Conservation (phyloP, 31 red algal species). For the Bonnemaisonia californica region DNA sequence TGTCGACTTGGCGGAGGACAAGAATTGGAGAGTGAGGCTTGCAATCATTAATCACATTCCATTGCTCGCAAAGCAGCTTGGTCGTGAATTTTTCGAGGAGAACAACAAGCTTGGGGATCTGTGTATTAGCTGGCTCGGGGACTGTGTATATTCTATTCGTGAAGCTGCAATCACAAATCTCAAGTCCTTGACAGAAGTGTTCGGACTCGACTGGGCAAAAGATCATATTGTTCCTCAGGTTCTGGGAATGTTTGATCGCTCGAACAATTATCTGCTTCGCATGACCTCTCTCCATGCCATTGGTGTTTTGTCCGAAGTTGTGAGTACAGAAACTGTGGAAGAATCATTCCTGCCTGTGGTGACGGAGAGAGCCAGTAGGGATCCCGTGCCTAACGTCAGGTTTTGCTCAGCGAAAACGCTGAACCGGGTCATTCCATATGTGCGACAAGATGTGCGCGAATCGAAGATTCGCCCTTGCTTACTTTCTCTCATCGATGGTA, state of each 20-base stretch:
- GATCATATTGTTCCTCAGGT: slow-evolving; percentile 83
- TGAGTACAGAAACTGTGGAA: slow-evolving; percentile 69
- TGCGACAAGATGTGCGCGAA: slow-evolving; percentile 65
- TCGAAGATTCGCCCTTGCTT: slow-evolving; percentile 71
- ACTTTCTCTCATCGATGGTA: slow-evolving; percentile 32
- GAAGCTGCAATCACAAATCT: slow-evolving; percentile 91
- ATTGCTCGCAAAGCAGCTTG: slow-evolving; percentile 86
- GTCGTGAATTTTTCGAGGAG: slow-evolving; percentile 83
- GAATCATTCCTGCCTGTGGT: slow-evolving; percentile 80
- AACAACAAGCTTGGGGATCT: slow-evolving; percentile 86
- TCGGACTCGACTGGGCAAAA: slow-evolving; percentile 91
- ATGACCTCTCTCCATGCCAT: slow-evolving; percentile 93
- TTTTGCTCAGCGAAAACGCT: slow-evolving; percentile 90
- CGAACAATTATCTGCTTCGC: slow-evolving; percentile 85
- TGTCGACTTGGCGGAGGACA: slow-evolving; percentile 95
- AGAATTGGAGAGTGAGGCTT: slow-evolving; percentile 93
- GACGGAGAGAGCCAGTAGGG: slow-evolving; percentile 67
- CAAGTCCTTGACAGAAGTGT: slow-evolving; percentile 70
- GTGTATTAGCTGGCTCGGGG: slow-evolving; percentile 90
- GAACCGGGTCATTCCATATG: slow-evolving; percentile 58
- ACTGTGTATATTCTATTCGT: slow-evolving; percentile 89
- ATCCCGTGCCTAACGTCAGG: slow-evolving; percentile 91
- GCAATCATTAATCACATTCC: slow-evolving; percentile 93
- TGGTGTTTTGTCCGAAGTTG: slow-evolving; percentile 68
- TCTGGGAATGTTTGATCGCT: slow-evolving; percentile 64